Conservation (phyloP, 768 basidiomycete genomes). For the Mycena alexandri region DNA sequence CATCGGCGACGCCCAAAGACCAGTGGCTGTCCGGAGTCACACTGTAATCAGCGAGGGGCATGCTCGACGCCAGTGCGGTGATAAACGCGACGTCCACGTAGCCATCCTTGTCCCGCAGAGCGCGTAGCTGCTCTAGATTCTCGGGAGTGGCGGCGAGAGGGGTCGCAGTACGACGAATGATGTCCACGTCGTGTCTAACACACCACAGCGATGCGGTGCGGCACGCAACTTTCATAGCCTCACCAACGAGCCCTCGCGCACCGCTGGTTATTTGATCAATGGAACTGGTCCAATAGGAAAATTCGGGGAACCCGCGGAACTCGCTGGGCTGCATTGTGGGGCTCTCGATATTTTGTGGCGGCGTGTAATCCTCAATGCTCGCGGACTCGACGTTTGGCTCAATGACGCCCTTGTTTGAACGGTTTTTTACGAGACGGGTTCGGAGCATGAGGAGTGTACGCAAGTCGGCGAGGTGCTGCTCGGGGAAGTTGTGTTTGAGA, state of each 20-base stretch:
- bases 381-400: constrained; percentile 40
- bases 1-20: constrained; percentile 73
- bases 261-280: constrained; percentile 49
- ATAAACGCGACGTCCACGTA: constrained; percentile 55
- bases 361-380: constrained; percentile 44
- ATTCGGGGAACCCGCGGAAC: constrained; percentile 64
- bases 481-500: constrained; percentile 8
- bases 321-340: constrained; percentile 48
- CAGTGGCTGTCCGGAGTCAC: constrained; percentile 74
- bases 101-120: constrained; percentile 59
- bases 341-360: constrained; percentile 49
- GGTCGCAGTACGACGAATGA: constrained; percentile 68
- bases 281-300: constrained; percentile 58
- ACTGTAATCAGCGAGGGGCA: constrained; percentile 55
- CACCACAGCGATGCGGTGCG: constrained; percentile 82
- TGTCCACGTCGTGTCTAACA: constrained; percentile 67
- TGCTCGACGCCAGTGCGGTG: constrained; percentile 47
- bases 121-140: constrained; percentile 60
- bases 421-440: background rate
- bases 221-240: constrained; percentile 86
- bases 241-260: constrained; percentile 72
- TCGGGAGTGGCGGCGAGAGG: constrained; percentile 48
- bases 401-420: constrained; percentile 43
- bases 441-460: constrained; percentile 17
- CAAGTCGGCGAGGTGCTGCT: constrained; percentile 21